Conservation (phyloP, 352 stramenopile species). For the Phytophthora tubulina region DNA sequence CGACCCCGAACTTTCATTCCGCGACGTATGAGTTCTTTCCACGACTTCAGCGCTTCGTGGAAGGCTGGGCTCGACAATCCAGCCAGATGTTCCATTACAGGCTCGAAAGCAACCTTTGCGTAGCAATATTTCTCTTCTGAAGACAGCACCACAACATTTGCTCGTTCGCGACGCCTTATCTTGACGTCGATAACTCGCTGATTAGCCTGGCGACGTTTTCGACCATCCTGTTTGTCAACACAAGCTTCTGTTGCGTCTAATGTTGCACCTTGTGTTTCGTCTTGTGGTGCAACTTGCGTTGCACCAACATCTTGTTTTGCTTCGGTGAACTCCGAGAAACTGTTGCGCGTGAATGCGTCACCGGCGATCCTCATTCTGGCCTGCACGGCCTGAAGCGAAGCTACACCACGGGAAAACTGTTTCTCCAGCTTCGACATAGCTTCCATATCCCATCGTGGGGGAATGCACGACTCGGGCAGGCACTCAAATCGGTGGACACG, state of each 20-base stretch:
- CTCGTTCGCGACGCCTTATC: background rate
- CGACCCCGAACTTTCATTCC: background rate
- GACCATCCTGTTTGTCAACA: background rate
- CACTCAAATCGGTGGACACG: too few species aligned
- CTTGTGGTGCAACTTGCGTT: background rate
- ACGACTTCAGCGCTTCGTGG: background rate
- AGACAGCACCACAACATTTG: constrained; percentile 10
- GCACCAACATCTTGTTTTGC: background rate
- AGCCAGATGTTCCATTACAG: background rate
- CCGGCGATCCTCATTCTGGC: too few species aligned
- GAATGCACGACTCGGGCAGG: too few species aligned
- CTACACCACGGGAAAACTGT: too few species aligned
- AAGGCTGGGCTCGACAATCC: constrained; percentile 6
- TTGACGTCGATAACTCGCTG: constrained; percentile 5
- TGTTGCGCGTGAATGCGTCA: background rate
- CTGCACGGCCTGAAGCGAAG: too few species aligned
- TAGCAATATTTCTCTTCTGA: constrained; percentile 24
- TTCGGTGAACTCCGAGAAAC: background rate
- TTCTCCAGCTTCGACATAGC: too few species aligned
- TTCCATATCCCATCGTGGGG: too few species aligned
- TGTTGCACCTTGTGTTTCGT: background rate
- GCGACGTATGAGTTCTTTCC: background rate
- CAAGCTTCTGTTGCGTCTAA: background rate
- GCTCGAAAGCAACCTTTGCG: background rate
- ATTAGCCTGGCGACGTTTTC: background rate